Conservation (phyloP, 306 rosid species). For the Sicyos edulis region DNA sequence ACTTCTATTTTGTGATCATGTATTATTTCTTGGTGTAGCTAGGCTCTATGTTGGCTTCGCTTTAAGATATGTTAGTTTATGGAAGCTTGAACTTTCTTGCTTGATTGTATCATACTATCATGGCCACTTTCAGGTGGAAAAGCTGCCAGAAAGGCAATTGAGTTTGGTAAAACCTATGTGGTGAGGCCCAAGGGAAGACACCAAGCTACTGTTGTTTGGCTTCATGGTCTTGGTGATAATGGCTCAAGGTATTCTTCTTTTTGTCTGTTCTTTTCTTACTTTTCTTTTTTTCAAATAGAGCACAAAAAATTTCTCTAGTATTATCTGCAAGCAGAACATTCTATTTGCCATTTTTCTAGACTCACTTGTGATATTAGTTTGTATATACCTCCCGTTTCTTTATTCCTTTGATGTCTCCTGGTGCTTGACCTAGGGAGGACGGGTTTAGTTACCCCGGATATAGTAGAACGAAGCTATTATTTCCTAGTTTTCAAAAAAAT, state of each 20-base stretch:
- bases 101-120: slow-evolving; percentile 1
- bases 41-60: not conserved
- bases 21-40: not conserved
- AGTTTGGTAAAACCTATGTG: slow-evolving; percentile 91
- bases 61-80: not conserved
- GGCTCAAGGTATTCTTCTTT: slow-evolving; percentile 68
- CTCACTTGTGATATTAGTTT: no score
- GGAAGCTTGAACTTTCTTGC: not conserved
- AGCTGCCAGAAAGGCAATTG: slow-evolving; percentile 55
- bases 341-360: not conserved
- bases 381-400: no score
- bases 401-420: no score
- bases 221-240: slow-evolving; percentile 98
- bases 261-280: not conserved
- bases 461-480: no score
- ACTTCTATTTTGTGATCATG: not conserved
- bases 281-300: not conserved
- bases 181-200: slow-evolving; percentile 97
- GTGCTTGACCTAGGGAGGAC: no score
- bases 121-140: slow-evolving; percentile 46
- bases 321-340: not conserved
- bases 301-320: not conserved
- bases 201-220: slow-evolving; percentile 97
- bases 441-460: no score
- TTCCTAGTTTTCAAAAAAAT: no score